A percentile compares a stretch with the other conserved stretches of the same genome.
Evolutionary conservation across 371 early-diverging fungal genomes (phyloP).

Genomic region (Mucor mucedo): DNA sequence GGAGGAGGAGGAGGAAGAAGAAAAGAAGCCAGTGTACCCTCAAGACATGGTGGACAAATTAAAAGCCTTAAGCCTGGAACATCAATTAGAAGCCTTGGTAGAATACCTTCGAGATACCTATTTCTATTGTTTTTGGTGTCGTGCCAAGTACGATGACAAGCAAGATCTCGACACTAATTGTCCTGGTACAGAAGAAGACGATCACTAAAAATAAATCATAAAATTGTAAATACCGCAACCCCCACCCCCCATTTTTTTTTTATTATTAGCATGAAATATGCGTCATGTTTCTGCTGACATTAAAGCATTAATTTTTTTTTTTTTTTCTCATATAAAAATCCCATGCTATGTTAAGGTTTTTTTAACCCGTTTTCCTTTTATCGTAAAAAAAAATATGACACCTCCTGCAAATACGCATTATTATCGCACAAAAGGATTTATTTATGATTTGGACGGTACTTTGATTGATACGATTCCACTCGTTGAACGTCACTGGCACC

Average conservation of each 20-base stretch:
- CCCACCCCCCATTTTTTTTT: no score
- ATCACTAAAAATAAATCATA: conserved; percentile 41
- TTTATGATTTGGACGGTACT: conserved; percentile 56
- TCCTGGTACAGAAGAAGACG: conserved; percentile 65
- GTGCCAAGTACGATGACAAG: conserved; percentile 51
- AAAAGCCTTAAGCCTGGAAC: conserved; percentile 32
- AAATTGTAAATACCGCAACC: no score
- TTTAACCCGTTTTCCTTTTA: not conserved
- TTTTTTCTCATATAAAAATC: no score
- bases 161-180: conserved; percentile 60
- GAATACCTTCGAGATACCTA: conserved; percentile 57
- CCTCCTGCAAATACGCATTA: conserved; percentile 7
- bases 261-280: no score
- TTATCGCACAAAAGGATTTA: conserved; percentile 33
- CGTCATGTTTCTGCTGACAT: no score
- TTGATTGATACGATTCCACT: conserved; percentile 49
- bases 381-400: not conserved
- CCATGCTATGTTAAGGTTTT: no score
- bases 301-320: no score
- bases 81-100: conserved; percentile 49
- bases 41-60: conserved; percentile 34
- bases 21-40: conserved; percentile 30
- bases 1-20: conserved; percentile 14
- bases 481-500: conserved; percentile 46
- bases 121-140: conserved; percentile 74